Evolutionary conservation across 2,329 filamentous ascomycete species (phyloP).

Genomic region (Fusarium falciforme): DNA sequence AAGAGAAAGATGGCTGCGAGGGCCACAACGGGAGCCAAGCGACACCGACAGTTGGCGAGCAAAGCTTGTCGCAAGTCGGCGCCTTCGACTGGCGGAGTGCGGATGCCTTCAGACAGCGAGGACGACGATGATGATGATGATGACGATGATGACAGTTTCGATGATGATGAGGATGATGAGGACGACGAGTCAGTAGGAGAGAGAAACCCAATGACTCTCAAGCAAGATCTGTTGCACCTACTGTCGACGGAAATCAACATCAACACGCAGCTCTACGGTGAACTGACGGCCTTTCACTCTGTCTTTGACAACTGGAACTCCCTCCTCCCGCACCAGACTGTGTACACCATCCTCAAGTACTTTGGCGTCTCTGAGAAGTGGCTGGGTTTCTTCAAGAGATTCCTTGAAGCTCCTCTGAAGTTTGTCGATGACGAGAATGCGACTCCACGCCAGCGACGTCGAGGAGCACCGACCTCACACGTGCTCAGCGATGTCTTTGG

Average conservation of each 20-base stretch:
- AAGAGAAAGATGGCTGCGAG: conserved; percentile 11
- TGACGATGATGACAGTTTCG: conserved; percentile 10
- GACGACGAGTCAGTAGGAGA: conserved; percentile 11
- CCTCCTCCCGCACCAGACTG: conserved; percentile 65
- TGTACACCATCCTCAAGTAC: conserved; percentile 67
- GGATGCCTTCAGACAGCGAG: background rate
- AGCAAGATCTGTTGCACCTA: conserved; percentile 61
- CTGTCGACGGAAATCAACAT: conserved; percentile 60
- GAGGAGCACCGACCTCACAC: conserved; percentile 71
- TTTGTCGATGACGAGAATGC: conserved; percentile 65
- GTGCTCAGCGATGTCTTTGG: conserved; percentile 69
- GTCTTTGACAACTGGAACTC: conserved; percentile 59
- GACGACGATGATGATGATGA: background rate
- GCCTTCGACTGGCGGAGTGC: background rate
- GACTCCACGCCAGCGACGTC: conserved; percentile 58
- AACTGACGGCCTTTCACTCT: conserved; percentile 59
- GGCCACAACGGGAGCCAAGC: background rate
- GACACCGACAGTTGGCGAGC: conserved; percentile 6
- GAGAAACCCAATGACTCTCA: conserved; percentile 55
- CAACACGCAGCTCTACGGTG: conserved; percentile 57
- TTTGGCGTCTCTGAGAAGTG: conserved; percentile 68
- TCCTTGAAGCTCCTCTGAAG: conserved; percentile 68
- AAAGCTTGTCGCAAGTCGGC: conserved; percentile 1
- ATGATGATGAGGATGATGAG: conserved; percentile 8
- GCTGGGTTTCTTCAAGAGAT: conserved; percentile 69